Evolutionary conservation across 129 eudicot genomes (phyloP).

Genomic region (Centella asiatica): DNA sequence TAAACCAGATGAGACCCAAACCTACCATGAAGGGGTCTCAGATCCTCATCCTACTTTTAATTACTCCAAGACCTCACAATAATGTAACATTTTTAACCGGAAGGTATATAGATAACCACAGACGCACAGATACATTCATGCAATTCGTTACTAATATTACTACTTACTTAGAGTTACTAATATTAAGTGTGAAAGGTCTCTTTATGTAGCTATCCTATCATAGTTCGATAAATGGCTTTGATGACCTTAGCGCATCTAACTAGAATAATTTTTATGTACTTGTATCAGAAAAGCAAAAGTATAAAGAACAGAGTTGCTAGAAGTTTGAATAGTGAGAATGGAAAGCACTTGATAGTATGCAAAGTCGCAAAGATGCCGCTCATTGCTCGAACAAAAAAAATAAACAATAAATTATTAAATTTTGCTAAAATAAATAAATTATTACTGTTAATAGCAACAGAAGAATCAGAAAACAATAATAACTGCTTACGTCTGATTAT

Average conservation of each 20-base stretch:
- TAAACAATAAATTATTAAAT: neutral
- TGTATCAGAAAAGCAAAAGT: neutral
- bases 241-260: neutral
- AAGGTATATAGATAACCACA: no score
- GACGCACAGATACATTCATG: no score
- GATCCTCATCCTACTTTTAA: no score
- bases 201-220: neutral
- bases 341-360: neutral
- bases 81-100: no score
- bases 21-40: no score
- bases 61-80: no score
- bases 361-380: no score
- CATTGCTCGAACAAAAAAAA: neutral
- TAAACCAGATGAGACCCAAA: no score
- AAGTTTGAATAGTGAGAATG: neutral
- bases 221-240: neutral
- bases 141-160: neutral
- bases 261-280: neutral
- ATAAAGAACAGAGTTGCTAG: neutral
- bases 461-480: neutral
- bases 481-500: slow-evolving; percentile 49
- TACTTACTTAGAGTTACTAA: neutral
- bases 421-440: no score
- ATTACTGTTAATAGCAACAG: no score
- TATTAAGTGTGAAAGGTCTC: neutral